phyloP scores from a whole-genome alignment of 2,329 filamentous ascomycete species.

The Epichloe sibirici region DNA sequence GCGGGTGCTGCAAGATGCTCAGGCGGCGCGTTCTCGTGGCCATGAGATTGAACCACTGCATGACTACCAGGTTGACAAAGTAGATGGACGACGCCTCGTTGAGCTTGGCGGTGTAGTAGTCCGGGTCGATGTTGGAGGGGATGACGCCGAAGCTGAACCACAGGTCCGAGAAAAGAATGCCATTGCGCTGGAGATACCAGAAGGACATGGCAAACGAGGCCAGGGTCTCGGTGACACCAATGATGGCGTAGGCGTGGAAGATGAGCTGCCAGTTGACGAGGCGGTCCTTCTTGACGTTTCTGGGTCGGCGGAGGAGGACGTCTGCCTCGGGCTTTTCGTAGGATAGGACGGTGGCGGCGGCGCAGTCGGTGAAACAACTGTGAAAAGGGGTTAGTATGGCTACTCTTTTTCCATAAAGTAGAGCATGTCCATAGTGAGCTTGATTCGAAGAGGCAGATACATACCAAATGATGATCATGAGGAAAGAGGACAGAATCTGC shows the following conservation, averaged over 20 bases:
- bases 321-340: conserved; percentile 70
- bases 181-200: conserved; percentile 51
- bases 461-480: conserved; percentile 57
- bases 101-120: conserved; percentile 41
- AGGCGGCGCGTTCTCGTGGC: conserved; percentile 53
- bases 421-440: no score
- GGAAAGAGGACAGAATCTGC: conserved; percentile 59
- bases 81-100: conserved; percentile 62
- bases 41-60: conserved; percentile 71
- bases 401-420: no score
- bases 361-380: conserved; percentile 65
- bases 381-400: conserved; percentile 4
- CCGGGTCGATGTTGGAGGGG: conserved; percentile 37
- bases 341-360: conserved; percentile 58
- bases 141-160: conserved; percentile 57
- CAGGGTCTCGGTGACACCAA: conserved; percentile 51
- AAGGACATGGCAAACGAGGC: conserved; percentile 52
- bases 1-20: conserved; percentile 61
- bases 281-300: conserved; percentile 55
- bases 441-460: conserved; percentile 1
- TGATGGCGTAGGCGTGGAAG: conserved; percentile 58
- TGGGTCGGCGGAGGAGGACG: conserved; percentile 55
- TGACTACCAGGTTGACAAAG: conserved; percentile 69
- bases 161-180: conserved; percentile 50
- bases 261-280: conserved; percentile 65